Percentiles rank a stretch among this genome's conserved stretches.
Evolutionary conservation across 768 basidiomycete genomes (phyloP).

Genomic region (Serendipita sp.): DNA sequence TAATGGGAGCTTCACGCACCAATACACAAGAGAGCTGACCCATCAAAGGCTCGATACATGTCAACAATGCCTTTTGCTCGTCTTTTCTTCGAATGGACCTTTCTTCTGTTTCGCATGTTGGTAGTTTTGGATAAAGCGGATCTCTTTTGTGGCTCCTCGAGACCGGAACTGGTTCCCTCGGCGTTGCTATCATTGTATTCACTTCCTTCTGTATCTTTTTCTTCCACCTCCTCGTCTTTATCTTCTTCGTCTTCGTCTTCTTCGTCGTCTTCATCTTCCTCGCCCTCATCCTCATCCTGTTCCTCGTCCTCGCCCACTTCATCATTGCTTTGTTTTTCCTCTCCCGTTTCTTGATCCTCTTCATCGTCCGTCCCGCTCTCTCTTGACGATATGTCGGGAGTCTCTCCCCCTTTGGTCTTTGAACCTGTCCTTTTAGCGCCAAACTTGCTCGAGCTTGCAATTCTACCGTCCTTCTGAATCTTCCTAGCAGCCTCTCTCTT

Average conservation of each 20-base stretch:
- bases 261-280: neutral
- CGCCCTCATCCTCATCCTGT: constrained; percentile 8
- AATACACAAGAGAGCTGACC: neutral
- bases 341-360: neutral
- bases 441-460: neutral
- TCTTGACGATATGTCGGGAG: too few relatives aligned
- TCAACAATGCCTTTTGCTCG: neutral
- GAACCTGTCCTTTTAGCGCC: neutral
- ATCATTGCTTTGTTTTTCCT: neutral
- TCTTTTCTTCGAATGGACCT: too few relatives aligned
- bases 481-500: neutral
- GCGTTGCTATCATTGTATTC: neutral
- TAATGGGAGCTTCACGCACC: neutral
- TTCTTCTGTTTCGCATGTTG: too few relatives aligned
- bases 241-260: constrained; percentile 6
- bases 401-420: neutral
- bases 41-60: constrained; percentile 1
- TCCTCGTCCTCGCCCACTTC: neutral
- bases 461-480: neutral
- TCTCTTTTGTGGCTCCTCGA: too few relatives aligned
- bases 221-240: too few relatives aligned
- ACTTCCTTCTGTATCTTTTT: too few relatives aligned
- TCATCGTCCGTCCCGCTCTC: too few relatives aligned
- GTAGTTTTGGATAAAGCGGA: too few relatives aligned
- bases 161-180: too few relatives aligned